Evolutionary conservation across 225 moss, liverwort and hornwort genomes (phyloP), one percentile per base, ranked within the genome.

Genomic region (Pleurozium schreberi): DNA sequence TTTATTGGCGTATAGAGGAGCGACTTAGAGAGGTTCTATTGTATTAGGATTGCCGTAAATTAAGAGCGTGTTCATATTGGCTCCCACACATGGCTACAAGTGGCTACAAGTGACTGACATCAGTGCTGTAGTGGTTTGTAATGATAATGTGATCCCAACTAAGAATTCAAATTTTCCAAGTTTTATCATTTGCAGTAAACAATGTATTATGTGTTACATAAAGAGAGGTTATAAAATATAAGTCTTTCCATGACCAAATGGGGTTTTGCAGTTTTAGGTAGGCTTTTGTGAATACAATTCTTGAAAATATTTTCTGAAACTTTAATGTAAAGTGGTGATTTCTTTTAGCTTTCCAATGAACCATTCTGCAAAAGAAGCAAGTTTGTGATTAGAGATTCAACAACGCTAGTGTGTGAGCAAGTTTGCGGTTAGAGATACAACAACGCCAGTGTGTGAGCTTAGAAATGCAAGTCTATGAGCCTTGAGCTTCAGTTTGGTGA

Each of bases 401-500:
- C 4, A 5, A 18, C 1, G 2, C 34, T 34, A 64, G 34, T 6
- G 12, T 64, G n/a, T n/a, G n/a, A 38, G 3, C 19, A 40, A 26
- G 26, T 42, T 70, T 26, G 42, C 15, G 1, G 15, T 70, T 42
- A 42, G 26, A 70, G 42, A 22, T 68, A 22, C 22, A n/a, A 68
- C 2, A 2, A 12, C 1, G 4, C 22, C 22, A n/a, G 38, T 3
- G 5, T n/a, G 22, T n/a, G n/a, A 22, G 7, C 12, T 12, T 68
- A 68, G n/a, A 68, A 68, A 68, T 68, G 68, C 12, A 68, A 68
- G n/a, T 22, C 12, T 68, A 65, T 1, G 3, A 36, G 65, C 18
- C 65, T 65, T 65, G 65, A 65, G 65, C 34, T 5, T 65, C 9
- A 5, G 34, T 64, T 64, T 64, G 1, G 64, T 33, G 12, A 67